Evolutionary conservation across 139 green algal species (phyloP), one percentile per base, ranked within the genome.

Genomic region (Edaphochlamys debaryana): DNA sequence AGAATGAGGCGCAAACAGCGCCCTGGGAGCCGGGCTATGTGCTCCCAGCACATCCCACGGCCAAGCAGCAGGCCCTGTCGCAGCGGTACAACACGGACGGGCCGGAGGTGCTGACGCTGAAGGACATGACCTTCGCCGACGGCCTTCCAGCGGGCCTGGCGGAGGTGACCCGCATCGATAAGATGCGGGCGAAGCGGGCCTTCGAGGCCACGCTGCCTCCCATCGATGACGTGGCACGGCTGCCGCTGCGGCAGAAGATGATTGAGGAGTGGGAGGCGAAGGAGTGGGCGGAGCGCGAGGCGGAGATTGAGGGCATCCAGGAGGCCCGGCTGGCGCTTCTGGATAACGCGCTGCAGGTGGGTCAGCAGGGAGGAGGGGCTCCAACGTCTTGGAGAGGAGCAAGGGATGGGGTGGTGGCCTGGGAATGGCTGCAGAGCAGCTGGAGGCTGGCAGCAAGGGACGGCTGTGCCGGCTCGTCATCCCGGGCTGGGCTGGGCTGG

Each of bases 161-260:
- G 67, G 86, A 89, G 60, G 83, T 88, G 58, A 82, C 85, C 36
- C 86, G 88, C 34, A 89, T 96, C 30, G 92, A 96, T 52, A 95
- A 94, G 84, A 68, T 94, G 85, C 89, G 94, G 19, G 90, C 87
- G 30, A 97, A 97, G 88, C 89, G 92, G 4, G 91, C 89, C 13
- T 97, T 96, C 78, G 94, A 97, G 79, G 91, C 92, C 29, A 90
- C 83, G 0, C 80, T 97, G 79, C 94, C 94, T 22, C 91, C 93
- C 1, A 68, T 96, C 20, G 42, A 92, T 63, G 91, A 95, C 82
- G 40, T 87, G 30, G 79, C 66, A 27, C 77, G 83, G 37, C 89
- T 97, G 85, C 92, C 92, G 40, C 71, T 94, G 79, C 88, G 94
- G 42, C 89, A 95, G 85, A 85, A 87, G 27, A 94, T 96, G 89